Conservation (phyloP, 1,284 basidiomycete genomes). For the Phenoliferia sp. region DNA sequence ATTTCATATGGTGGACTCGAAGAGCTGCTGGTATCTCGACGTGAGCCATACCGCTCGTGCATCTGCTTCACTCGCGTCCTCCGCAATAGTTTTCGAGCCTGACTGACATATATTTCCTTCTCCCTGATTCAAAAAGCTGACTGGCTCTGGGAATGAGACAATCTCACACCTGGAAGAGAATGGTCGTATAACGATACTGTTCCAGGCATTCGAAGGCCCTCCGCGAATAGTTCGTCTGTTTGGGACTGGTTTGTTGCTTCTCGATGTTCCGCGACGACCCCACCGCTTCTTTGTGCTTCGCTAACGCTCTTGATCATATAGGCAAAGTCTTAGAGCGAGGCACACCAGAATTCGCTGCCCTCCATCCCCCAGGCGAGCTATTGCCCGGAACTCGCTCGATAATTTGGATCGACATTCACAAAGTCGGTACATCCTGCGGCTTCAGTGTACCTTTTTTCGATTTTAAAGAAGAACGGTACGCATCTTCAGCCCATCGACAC, state of each 20-base stretch:
- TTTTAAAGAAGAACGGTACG: constrained; percentile 25
- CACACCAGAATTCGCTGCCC: constrained; percentile 15
- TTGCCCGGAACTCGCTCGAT: constrained; percentile 27
- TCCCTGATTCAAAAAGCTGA: constrained; percentile 8
- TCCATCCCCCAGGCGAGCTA: constrained; percentile 7
- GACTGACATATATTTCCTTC: not conserved
- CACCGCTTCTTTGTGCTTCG: not conserved
- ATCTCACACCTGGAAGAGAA: constrained; percentile 25
- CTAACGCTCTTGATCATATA: not conserved
- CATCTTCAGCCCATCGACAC: not conserved
- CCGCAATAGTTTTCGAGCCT: not conserved
- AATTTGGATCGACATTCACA: constrained; percentile 33
- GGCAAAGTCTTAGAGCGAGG: constrained; percentile 28
- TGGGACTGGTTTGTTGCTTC: constrained; percentile 5
- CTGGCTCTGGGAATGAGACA: constrained; percentile 30
- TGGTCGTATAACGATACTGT: constrained; percentile 21
- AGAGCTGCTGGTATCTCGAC: constrained; percentile 20
- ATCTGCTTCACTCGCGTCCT: not conserved
- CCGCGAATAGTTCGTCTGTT: constrained; percentile 30
- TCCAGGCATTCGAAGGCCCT: constrained; percentile 27
- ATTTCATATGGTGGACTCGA: constrained; percentile 23
- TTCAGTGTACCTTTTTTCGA: constrained; percentile 28
- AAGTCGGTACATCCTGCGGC: constrained; percentile 31
- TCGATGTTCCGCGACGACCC: not conserved
- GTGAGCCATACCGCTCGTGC: constrained; percentile 1